Base-by-base conservation (phyloP, 306 rosid genomes). In the Alnus rubra region DNA sequence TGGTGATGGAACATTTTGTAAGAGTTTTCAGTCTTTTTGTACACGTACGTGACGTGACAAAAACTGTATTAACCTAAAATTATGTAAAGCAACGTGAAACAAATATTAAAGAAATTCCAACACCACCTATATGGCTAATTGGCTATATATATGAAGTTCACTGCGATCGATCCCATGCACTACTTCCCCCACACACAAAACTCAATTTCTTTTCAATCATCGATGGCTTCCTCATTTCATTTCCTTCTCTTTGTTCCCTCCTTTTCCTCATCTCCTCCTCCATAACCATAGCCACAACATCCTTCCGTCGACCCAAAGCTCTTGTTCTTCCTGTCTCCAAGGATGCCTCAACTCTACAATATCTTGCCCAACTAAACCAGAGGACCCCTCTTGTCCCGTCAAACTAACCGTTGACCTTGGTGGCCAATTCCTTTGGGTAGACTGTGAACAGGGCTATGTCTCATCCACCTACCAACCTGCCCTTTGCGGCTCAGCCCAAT, bases 381-480 rank as follows among this genome's bases (percentile, higher is more conserved):
- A 71, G 93, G 5, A 91, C 93, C 16, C 98, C 98, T 23, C 88
- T 83, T 0, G 89, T 84, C 30, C 97, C 1, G 52, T 84, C 4
- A 93, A 91, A 12, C 83, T 93, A 9, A 87, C 91, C 1, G 13
- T 91, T 0, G 94, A 93, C 28, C 90, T 93, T 0, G 91, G 94
- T 1, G 90, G 91, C 3, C 86, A 74, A 9, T 85, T 76, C 79
- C 78, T 86, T n/a, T 88, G 93, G 93, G 90, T 87, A 1, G 87
- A 89, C 9, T 89, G 92, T 30, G 88, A 86, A 7, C 0, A 73
- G 0, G 76, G 75, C 67, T 86, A 83, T 58, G 73, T 42, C 49
- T 90, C 97, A 19, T 89, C 90, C 48, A 86, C 90, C 28, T 85
- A 79, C 10, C 87, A 83, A 70, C 83, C 89, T 0, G 69, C 51